Base-by-base conservation (phyloP, 331 rosid species). In the Saraca asoca region DNA sequence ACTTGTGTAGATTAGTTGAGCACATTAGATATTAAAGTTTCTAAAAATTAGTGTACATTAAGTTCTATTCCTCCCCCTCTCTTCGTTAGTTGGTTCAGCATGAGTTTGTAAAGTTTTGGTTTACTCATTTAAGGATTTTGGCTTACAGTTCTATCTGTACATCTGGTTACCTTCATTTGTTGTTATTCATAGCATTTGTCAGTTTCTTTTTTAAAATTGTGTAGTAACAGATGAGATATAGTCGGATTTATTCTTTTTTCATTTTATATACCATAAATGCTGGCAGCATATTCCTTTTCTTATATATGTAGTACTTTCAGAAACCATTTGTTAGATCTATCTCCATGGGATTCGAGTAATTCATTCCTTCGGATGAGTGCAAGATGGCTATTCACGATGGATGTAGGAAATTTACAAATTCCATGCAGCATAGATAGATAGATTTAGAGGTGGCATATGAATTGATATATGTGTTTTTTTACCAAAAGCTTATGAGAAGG, bases 51-150 rank as follows among this genome's bases (percentile, higher is more conserved):
- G 33, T 74, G 66, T 75, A 69, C 45, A 79, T 66, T 24, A 61
- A 55, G 17, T 51, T 64, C 42, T 61, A 56, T 71, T 71, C 12
- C 70, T 80, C 70, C 14, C 2, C 38, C 44, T 54, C 60, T 39
- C 2, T 31, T 24, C 31, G n/a, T 34, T 52, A 60, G 66, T 24
- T 45, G 70, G 70, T 72, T 66, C 9, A 66, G 65, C 11, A 58
- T 69, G 83, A 51, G 70, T 58, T 35, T 74, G 80, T 77, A 77
- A 65, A 72, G 78, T 77, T 69, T 11, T 64, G 49, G 53, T 72
- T 66, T 17, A 69, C 6, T 31, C 71, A 53, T 62, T 62, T 53
- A 68, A 63, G 53, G 68, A 68, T 75, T 68, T 68, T 67, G 75
- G 66, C 64, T 2, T 58, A 31, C 37, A 12, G 45, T 33, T 58